Conservation (phyloP, 345 rosid species). For the Gossypium stocksii region DNA sequence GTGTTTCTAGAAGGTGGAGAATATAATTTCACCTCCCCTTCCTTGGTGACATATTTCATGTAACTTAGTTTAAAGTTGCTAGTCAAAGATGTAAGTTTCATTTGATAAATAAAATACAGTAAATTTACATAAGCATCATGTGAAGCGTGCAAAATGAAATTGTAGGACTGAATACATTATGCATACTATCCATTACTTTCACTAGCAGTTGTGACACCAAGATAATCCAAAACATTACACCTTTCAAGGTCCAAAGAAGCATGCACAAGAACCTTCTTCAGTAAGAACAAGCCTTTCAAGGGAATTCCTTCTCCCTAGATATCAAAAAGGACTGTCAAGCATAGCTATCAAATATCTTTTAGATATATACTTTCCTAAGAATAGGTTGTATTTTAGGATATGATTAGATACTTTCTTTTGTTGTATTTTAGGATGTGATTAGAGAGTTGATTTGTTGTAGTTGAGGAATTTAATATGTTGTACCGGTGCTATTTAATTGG, state of each 20-base stretch:
- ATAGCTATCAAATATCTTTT: too few species aligned
- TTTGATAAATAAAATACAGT: not conserved
- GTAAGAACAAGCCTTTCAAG: not conserved
- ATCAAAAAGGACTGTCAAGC: not conserved
- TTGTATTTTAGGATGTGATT: too few species aligned
- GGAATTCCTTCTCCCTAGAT: not conserved
- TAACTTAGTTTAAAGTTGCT: not conserved
- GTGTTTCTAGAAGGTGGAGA: not conserved
- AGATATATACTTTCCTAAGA: too few species aligned
- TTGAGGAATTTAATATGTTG: too few species aligned
- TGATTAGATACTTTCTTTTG: too few species aligned
- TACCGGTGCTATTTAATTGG: too few species aligned
- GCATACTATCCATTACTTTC: not conserved
- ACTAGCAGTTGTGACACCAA: not conserved
- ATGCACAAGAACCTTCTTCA: not conserved
- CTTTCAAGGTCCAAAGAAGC: not conserved
- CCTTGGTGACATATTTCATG: not conserved
- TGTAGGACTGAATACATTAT: not conserved
- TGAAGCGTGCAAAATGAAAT: not conserved
- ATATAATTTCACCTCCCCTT: not conserved
- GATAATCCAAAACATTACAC: not conserved
- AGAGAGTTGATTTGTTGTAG: too few species aligned
- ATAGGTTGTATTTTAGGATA: too few species aligned
- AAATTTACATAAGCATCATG: not conserved
- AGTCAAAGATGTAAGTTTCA: not conserved